Base-by-base conservation (phyloP, 1,284 basidiomycete species). In the Rhodotorula sp. region DNA sequence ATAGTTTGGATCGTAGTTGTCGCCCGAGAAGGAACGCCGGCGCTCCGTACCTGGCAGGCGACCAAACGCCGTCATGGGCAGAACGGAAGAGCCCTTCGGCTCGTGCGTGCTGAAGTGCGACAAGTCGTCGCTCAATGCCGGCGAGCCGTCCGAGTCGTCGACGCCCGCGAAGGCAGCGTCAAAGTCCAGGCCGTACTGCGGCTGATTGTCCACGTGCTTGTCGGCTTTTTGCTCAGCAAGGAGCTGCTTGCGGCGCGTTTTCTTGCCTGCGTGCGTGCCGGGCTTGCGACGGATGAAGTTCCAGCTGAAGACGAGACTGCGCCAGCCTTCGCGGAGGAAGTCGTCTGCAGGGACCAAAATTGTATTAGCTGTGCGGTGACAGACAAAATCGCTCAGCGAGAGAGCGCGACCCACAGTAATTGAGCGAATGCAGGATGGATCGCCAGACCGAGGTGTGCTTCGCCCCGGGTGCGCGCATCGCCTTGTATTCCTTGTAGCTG, bases 381-480 rank as follows among this genome's bases (percentile, higher is more conserved):
- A 34, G 34, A 34, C 34, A 34, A 34, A 34, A 34, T 34, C 34
- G 34, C 34, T 34, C 34, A 13, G 45, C 19, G 58, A 60, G 45
- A 50, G 49, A 44, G 45, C 54, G 64, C 23, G 34, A 80, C 85
- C 75, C 80, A 89, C 89, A 81, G 76, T 85, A 88, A 81, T 93
- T 92, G 80, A 93, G 86, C 62, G 90, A 89, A 78, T 93, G 90
- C 87, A 85, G 88, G 21, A 93, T 81, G 0, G 91, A 68, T 61
- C 60, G 52, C 49, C 66, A 80, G 1, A 78, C 77, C 53, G 74
- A 78, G 42, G 75, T 76, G 1, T 66, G 64, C 0, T 73, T 75
- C 25, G 69, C 62, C 7, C 74, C 68, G 27, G 71, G 71, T 0
- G 76, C 74, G 27, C 77, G 77, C 34, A 75, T 70, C 1, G 53